These are phyloP conservation scores for Yamadazyma atmosphaerica DNA, from an alignment of 1,139 yeast species.

Conservation along the genomic window DNA sequence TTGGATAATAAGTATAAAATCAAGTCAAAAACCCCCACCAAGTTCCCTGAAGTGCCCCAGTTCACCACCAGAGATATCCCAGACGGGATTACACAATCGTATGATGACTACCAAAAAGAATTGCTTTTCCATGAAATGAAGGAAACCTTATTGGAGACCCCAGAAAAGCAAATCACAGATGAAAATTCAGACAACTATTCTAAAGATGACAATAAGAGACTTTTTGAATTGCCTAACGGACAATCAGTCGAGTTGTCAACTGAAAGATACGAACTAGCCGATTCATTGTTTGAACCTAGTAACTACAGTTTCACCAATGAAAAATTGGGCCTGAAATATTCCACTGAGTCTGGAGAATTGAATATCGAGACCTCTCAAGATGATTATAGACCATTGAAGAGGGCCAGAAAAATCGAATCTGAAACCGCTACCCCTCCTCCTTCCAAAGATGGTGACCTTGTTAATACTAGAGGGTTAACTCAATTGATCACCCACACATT, in stretches of 20 bases:
- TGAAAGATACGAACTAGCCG: slow-evolving; percentile 71
- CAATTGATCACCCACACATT: slow-evolving; percentile 71
- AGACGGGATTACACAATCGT: slow-evolving; percentile 36
- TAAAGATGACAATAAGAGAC: slow-evolving; percentile 42
- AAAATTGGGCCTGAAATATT: slow-evolving; percentile 26
- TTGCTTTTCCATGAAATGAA: slow-evolving; percentile 59
- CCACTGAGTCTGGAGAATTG: slow-evolving; percentile 39
- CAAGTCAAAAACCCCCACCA: slow-evolving; percentile 33
- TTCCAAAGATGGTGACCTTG: slow-evolving; percentile 7
- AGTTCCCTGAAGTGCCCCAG: slow-evolving; percentile 32
- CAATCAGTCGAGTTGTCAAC: slow-evolving; percentile 40
- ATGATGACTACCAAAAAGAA: slow-evolving; percentile 34
- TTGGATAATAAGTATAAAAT: slow-evolving; percentile 26
- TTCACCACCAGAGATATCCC: slow-evolving; percentile 32
- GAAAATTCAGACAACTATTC: slow-evolving; percentile 27
- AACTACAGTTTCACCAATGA: slow-evolving; percentile 34
- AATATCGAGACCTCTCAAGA: slow-evolving; percentile 40
- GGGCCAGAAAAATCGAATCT: slow-evolving; percentile 50
- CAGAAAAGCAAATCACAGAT: slow-evolving; percentile 39
- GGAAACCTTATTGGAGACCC: slow-evolving; percentile 60
- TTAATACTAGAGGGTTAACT: slow-evolving; percentile 53
- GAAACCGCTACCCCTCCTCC: slow-evolving; percentile 43
- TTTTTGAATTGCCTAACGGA: slow-evolving; percentile 81
- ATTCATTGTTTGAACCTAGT: slow-evolving; percentile 70
- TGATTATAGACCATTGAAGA: slow-evolving; percentile 73